Evolutionary conservation across 139 green algal genomes (phyloP).

Genomic region (Chlamydomonas urium): DNA sequence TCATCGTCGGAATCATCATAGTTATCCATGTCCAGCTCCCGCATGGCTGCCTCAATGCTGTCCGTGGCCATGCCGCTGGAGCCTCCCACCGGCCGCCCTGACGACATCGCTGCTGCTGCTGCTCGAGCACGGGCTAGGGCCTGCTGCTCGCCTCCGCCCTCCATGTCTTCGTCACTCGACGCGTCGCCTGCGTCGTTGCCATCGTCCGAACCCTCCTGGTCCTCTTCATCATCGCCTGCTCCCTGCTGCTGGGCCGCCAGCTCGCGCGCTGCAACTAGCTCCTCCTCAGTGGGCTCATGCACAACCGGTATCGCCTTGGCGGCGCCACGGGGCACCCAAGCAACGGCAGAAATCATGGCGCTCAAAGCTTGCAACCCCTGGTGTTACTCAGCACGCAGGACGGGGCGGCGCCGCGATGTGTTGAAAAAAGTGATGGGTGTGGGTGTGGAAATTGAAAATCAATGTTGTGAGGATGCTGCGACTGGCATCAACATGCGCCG

Average conservation of each 20-base stretch:
- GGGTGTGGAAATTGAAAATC: too few species aligned
- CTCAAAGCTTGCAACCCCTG: too few species aligned
- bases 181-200: not conserved
- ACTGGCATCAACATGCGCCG: too few species aligned
- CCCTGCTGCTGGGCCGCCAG: not conserved
- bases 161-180: slow-evolving; percentile 9
- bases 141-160: slow-evolving; percentile 16
- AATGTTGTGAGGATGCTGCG: too few species aligned
- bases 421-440: too few species aligned
- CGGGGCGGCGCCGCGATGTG: too few species aligned
- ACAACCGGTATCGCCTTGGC: slow-evolving; percentile 53
- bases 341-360: slow-evolving; percentile 74
- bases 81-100: not conserved
- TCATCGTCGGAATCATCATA: slow-evolving; percentile 85
- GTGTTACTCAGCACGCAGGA: too few species aligned
- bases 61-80: not conserved
- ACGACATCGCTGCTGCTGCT: slow-evolving; percentile 19
- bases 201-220: slow-evolving; percentile 12
- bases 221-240: not conserved
- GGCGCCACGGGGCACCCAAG: slow-evolving; percentile 73
- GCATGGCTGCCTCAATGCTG: slow-evolving; percentile 45
- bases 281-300: slow-evolving; percentile 53
- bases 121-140: slow-evolving; percentile 28
- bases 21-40: slow-evolving; percentile 94
- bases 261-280: slow-evolving; percentile 39